Base-by-base conservation (phyloP, 1,284 basidiomycete species). In the Boletus semigastroideus region DNA sequence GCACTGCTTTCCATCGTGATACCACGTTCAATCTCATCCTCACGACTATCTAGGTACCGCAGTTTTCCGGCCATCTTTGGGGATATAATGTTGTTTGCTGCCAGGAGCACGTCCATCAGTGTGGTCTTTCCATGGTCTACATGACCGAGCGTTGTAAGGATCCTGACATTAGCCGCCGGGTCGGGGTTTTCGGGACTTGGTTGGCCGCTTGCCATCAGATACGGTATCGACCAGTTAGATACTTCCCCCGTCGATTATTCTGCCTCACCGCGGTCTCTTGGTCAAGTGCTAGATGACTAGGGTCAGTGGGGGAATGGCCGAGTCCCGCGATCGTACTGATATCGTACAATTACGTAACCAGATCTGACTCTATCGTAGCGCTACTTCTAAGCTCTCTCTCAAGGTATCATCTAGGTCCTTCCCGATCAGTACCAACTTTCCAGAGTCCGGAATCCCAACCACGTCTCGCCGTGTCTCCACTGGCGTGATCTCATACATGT, bases 1-100 rank as follows among this genome's bases (percentile, higher is more conserved):
- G 97, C 94, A 67, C 92, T 95, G 58, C 90, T 92, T 72, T 99
- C 95, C 96, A 99, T 99, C 0, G 97, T 99, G 59, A 99, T 99
- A 1, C 97, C 97, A 45, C 97, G 78, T 72, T 98, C 88, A 68
- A 99, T 96, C 69, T 99, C 97, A 64, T 99, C 97, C 68, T 97
- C 94, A 59, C 97, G 79, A 53, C 90, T 94, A 70, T 99, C 97
- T 44, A 99, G 78, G 70, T 97, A 99, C 51, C 97, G 80, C 68
- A 99, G 86, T 71, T 98, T 98, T 20, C 97, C 97, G 0, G 95
- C 97, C 85, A 98, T 90, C 42, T 92, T 78, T 5, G 87, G 75
- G 1, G 95, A 98, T 65, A 99, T 98, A 69, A 99, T 98, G 65
- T 94, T 96, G 74, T 99, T 99, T 28, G 96, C 92, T 3, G 96